Evolutionary conservation across 2,329 filamentous ascomycete species (phyloP).

Genomic region (Fusarium robinianum): DNA sequence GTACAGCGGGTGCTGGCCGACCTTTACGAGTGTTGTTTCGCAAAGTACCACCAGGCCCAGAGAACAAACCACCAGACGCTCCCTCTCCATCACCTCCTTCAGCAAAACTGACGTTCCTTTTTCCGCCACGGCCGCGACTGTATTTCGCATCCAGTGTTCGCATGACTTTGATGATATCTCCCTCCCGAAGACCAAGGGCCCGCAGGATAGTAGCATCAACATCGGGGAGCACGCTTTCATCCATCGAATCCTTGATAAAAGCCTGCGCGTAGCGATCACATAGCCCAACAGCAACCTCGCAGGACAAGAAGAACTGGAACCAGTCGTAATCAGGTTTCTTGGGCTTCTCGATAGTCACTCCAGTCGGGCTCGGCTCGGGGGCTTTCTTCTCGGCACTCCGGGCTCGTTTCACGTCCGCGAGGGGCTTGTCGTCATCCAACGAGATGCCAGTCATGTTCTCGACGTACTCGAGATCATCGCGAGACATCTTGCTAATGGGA

Average conservation of each 20-base stretch:
- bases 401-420: conserved; percentile 77
- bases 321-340: conserved; percentile 86
- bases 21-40: conserved; percentile 95
- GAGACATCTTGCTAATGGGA: conserved; percentile 91
- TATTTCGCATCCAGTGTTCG: conserved; percentile 83
- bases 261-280: conserved; percentile 94
- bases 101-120: conserved; percentile 37
- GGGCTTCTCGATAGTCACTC: conserved; percentile 64
- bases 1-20: conserved; percentile 82
- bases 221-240: conserved; percentile 88
- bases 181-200: conserved; percentile 90
- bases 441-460: conserved; percentile 86
- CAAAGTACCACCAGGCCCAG: conserved; percentile 86
- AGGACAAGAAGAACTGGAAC: conserved; percentile 97
- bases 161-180: conserved; percentile 95
- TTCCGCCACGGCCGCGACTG: conserved; percentile 57
- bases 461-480: conserved; percentile 93
- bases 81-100: conserved; percentile 63
- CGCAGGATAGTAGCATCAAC: conserved; percentile 82
- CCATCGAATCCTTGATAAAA: conserved; percentile 91
- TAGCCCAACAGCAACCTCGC: conserved; percentile 87
- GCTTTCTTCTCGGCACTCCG: conserved; percentile 40
- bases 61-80: conserved; percentile 74
- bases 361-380: conserved; percentile 42
- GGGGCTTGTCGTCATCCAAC: conserved; percentile 89